Percentiles rank a stretch among this genome's conserved stretches.
These are phyloP conservation scores for Mucuna pruriens DNA, from an alignment of 306 rosid genomes.

Conservation along the genomic window DNA sequence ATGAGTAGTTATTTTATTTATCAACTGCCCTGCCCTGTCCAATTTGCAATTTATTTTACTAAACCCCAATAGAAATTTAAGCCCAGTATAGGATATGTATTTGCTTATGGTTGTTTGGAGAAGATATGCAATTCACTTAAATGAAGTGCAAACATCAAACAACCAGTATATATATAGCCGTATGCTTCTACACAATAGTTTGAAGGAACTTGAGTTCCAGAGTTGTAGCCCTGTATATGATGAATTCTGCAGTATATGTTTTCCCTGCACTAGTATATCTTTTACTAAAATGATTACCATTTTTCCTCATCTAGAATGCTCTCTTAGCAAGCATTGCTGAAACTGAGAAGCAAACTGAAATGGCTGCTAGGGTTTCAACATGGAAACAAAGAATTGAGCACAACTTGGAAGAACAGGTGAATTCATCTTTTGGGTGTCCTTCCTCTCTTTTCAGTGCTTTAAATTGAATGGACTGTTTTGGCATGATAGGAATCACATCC, in stretches of 20 bases:
- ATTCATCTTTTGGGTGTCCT: conserved; percentile 26
- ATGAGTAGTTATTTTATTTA: not conserved
- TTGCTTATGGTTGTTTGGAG: not conserved
- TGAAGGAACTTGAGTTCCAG: not conserved
- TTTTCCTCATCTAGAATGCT: conserved; percentile 59
- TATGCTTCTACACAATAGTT: not conserved
- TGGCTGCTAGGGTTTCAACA: conserved; percentile 82
- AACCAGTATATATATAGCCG: not conserved
- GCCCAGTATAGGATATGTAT: not conserved
- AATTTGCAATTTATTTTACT: conserved; percentile 1
- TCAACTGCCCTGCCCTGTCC: not conserved
- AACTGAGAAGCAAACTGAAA: conserved; percentile 86
- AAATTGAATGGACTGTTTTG: conserved; percentile 35
- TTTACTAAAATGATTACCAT: not conserved
- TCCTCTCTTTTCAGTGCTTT: conserved; percentile 22
- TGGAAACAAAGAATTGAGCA: conserved; percentile 95
- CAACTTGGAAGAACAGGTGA: conserved; percentile 90
- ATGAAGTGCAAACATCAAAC: not conserved
- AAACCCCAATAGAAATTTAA: not conserved
- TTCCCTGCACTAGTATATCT: not conserved
- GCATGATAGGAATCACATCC: conserved; percentile 71
- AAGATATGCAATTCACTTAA: not conserved
- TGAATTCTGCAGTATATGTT: not conserved
- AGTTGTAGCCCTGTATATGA: conserved; percentile 15
- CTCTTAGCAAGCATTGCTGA: conserved; percentile 91